A percentile compares a stretch with the other conserved stretches of the same genome.
Evolutionary conservation across 495 filamentous ascomycete genomes (phyloP).

Genomic region (Aspergillus carlsbadensis): DNA sequence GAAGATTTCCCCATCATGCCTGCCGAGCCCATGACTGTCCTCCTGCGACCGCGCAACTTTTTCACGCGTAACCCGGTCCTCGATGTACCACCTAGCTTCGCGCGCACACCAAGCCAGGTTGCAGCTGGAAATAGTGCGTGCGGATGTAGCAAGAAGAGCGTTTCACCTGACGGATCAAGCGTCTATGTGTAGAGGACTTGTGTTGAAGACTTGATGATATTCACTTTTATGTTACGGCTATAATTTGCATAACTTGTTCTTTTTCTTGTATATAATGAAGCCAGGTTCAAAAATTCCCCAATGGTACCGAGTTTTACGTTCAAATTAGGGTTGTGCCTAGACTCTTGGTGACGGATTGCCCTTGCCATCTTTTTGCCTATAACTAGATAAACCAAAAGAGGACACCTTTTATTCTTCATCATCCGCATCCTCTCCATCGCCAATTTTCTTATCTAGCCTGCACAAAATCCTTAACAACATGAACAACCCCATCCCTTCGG

Average conservation of each 20-base stretch:
- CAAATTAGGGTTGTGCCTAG: not conserved
- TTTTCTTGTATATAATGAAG: conserved; percentile 8
- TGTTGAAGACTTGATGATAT: not conserved
- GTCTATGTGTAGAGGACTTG: conserved; percentile 31
- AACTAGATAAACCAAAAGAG: too few relatives aligned
- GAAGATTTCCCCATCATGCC: conserved; percentile 98
- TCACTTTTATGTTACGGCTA: not conserved
- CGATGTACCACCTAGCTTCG: conserved; percentile 82
- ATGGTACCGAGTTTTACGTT: not conserved
- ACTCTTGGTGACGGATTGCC: not conserved
- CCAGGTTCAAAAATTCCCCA: too few relatives aligned
- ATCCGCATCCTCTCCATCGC: too few relatives aligned
- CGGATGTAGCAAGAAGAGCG: conserved; percentile 35
- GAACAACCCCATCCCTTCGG: too few relatives aligned
- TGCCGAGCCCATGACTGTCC: conserved; percentile 80
- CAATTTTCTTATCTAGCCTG: too few relatives aligned
- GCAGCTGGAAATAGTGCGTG: conserved; percentile 46
- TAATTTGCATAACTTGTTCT: not conserved
- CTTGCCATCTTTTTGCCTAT: too few relatives aligned
- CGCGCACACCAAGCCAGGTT: conserved; percentile 70
- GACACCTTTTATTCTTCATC: too few relatives aligned
- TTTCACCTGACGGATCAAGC: conserved; percentile 37
- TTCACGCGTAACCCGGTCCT: conserved; percentile 82
- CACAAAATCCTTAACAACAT: too few relatives aligned
- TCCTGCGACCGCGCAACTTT: conserved; percentile 85